A percentile compares a stretch with the other conserved stretches of the same genome.
These are phyloP conservation scores for Lanmaoa pseudosensibilis DNA, from an alignment of 768 basidiomycete genomes.

Conservation along the genomic window DNA sequence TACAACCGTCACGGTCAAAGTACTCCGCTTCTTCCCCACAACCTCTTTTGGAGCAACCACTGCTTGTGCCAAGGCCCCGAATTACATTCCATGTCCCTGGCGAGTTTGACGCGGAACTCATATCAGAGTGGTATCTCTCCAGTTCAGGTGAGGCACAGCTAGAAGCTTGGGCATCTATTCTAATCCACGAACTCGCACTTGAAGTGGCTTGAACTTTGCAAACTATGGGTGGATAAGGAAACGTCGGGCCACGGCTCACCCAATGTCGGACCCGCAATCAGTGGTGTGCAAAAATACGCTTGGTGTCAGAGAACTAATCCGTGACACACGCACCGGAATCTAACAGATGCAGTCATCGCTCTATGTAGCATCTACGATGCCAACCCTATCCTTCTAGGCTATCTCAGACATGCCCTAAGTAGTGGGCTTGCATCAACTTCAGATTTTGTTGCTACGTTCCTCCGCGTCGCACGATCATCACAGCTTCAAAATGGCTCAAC, in stretches of 20 bases:
- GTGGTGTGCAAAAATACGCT: constrained; percentile 43
- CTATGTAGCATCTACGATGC: constrained; percentile 69
- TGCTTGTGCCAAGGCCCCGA: not conserved
- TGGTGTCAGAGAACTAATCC: not conserved
- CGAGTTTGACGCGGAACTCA: constrained; percentile 68
- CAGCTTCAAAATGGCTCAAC: constrained; percentile 65
- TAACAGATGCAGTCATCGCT: constrained; percentile 64
- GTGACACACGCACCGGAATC: not conserved
- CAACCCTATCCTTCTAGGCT: constrained; percentile 65
- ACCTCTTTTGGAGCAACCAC: not conserved
- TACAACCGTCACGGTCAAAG: not conserved
- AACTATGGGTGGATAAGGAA: constrained; percentile 57
- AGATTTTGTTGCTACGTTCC: constrained; percentile 63
- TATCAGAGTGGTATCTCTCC: constrained; percentile 71
- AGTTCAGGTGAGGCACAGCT: constrained; percentile 48
- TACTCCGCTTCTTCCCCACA: not conserved
- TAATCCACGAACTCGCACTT: not conserved
- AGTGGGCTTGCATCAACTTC: constrained; percentile 56
- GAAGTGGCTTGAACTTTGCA: constrained; percentile 73
- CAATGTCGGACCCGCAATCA: constrained; percentile 54
- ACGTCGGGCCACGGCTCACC: constrained; percentile 35
- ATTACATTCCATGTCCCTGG: constrained; percentile 54
- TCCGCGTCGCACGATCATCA: constrained; percentile 63
- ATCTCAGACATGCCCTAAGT: constrained; percentile 60
- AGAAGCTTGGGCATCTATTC: not conserved